These are phyloP conservation scores for Neurospora hispaniola DNA, from an alignment of 495 filamentous ascomycete species.

Conservation along the genomic window DNA sequence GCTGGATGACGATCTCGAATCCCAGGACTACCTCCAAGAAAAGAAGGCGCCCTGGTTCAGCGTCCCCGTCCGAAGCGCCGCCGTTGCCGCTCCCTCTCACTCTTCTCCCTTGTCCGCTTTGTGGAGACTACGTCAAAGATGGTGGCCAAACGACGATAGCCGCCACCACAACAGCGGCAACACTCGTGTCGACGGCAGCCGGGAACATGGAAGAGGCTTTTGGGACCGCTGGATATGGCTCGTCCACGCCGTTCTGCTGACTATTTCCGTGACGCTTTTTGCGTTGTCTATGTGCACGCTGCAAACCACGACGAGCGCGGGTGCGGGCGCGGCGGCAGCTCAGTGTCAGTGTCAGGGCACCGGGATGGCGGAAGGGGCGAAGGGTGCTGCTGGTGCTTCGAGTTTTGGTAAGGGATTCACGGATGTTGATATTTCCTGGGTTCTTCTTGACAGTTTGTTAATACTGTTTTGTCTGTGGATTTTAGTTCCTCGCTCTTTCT, in stretches of 20 bases:
- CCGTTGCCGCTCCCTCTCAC: background rate
- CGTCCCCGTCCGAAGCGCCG: background rate
- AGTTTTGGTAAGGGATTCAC: background rate
- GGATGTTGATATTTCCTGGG: background rate
- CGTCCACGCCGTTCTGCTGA: conserved; percentile 31
- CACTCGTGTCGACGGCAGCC: background rate
- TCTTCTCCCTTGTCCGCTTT: background rate
- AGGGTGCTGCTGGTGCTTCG: background rate
- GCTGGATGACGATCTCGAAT: conserved; percentile 28
- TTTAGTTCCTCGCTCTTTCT: background rate
- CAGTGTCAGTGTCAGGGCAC: background rate
- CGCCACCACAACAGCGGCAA: background rate
- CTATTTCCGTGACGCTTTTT: conserved; percentile 32
- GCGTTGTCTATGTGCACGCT: conserved; percentile 27
- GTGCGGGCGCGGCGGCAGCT: conserved; percentile 6
- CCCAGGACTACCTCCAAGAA: conserved; percentile 16
- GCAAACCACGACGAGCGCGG: conserved; percentile 14
- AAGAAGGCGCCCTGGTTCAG: conserved; percentile 10
- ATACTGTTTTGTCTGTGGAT: background rate
- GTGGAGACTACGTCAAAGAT: no score
- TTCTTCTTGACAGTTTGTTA: background rate
- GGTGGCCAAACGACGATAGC: background rate
- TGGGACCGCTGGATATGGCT: conserved; percentile 32
- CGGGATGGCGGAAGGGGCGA: background rate
- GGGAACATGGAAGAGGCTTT: background rate